Base-by-base conservation (phyloP, 2,329 filamentous ascomycete genomes). In the Torrubiellomyces zombiae region DNA sequence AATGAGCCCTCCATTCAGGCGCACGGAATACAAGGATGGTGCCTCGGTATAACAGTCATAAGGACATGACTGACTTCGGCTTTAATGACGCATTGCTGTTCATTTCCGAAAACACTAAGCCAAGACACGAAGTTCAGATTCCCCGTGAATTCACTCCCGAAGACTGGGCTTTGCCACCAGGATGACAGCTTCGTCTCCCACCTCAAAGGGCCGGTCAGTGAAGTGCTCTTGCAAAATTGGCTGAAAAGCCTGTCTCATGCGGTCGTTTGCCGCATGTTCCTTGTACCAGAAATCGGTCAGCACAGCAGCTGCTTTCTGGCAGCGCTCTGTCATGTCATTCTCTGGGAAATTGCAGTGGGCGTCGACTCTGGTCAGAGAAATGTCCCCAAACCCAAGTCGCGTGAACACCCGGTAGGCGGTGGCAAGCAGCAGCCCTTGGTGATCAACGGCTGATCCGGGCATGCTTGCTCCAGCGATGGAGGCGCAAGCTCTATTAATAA, bases 401-500 rank as follows among this genome's bases (percentile, higher is more conserved):
- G 9, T 16, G n/a, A 28, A 20, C 5, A 28, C 27, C 6, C 17
- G n/a, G n/a, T n/a, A n/a, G n/a, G n/a, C n/a, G n/a, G n/a, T 20
- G 9, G 23, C 16, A 10, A 26, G 19, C 11, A 23, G 22, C 9
- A 16, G 17, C 10, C 21, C 18, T n/a, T 16, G 16, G n/a, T n/a
- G n/a, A n/a, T n/a, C n/a, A n/a, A n/a, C n/a, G n/a, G n/a, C n/a
- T n/a, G n/a, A n/a, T n/a, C n/a, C n/a, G n/a, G n/a, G n/a, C n/a
- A n/a, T n/a, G n/a, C n/a, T 21, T 16, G 17, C 16, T 12, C 20
- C 21, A 3, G 17, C 30, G 14, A 25, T 27, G 1, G 12, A 9
- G 7, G 20, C 18, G 14, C 27, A 32, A 9, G 19, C 24, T 7
- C 15, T 27, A 15, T 29, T 32, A 12, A 29, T 25, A 16, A 32